Conservation (phyloP, 108 stramenopile genomes). For the Cyclotella atomus region DNA sequence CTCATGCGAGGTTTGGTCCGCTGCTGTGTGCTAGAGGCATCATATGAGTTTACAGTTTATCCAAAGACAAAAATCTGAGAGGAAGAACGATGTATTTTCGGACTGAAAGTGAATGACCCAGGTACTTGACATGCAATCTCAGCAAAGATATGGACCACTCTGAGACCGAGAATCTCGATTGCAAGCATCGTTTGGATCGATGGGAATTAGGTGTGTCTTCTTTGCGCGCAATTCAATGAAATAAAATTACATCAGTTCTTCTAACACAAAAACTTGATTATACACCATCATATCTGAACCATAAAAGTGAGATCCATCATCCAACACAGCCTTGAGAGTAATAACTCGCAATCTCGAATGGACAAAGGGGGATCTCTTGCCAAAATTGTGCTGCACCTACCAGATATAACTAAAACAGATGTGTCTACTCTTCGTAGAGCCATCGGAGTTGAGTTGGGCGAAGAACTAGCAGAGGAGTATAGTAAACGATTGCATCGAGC, state of each 20-base stretch:
- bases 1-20: conserved; percentile 81
- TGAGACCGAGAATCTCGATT: too few species aligned
- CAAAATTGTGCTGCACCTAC: conserved; percentile 9
- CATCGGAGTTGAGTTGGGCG: conserved; percentile 16
- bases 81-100: background rate
- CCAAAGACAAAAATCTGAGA: too few species aligned
- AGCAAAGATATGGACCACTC: too few species aligned
- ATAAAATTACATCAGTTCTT: background rate
- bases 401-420: conserved; percentile 12
- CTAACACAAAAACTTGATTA: background rate
- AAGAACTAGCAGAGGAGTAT: conserved; percentile 16
- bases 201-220: conserved; percentile 22
- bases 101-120: too few species aligned
- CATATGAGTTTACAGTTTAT: too few species aligned
- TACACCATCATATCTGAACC: background rate
- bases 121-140: too few species aligned
- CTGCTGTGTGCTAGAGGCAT: conserved; percentile 79
- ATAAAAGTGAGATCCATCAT: conserved; percentile 13
- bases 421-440: conserved; percentile 5
- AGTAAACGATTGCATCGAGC: conserved; percentile 14
- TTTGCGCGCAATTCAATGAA: background rate
- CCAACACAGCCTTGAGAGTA: conserved; percentile 1
- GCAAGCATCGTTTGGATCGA: conserved; percentile 12
- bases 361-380: conserved; percentile 10
- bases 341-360: background rate